Conservation (phyloP, 306 rosid species). For the Gastrolobium bilobum region DNA sequence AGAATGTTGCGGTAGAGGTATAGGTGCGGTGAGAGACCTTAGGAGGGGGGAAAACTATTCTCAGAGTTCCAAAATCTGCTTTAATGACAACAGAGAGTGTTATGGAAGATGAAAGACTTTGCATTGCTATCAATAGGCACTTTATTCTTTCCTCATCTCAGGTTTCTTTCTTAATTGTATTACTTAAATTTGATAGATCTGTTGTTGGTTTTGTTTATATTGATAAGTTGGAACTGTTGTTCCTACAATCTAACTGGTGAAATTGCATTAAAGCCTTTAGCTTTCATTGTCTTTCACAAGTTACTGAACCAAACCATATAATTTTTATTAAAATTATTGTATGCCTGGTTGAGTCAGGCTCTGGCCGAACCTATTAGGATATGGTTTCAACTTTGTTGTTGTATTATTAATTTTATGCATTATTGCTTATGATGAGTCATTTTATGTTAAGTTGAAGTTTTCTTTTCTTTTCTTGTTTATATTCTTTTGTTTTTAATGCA, state of each 20-base stretch:
- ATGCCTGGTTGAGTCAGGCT: constrained; percentile 31
- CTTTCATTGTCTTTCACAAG: constrained; percentile 15
- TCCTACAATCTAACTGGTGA: constrained; percentile 12
- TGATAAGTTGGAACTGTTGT: constrained; percentile 24
- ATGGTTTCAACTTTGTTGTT: constrained; percentile 7
- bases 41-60: constrained; percentile 74
- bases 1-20: constrained; percentile 82
- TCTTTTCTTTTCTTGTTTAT: too few relatives aligned
- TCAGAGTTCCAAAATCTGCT: constrained; percentile 86
- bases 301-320: not conserved
- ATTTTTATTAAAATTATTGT: not conserved
- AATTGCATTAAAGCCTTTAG: constrained; percentile 17
- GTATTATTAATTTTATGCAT: not conserved
- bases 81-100: constrained; percentile 66
- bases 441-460: too few relatives aligned
- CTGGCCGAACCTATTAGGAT: not conserved
- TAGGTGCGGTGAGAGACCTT: constrained; percentile 81
- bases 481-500: too few relatives aligned
- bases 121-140: constrained; percentile 55
- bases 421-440: constrained; percentile 15
- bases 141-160: constrained; percentile 70
- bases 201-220: constrained; percentile 35
- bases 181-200: not conserved
- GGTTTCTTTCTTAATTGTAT: constrained; percentile 56
- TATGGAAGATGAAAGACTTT: constrained; percentile 59